phyloP scores from a whole-genome alignment of 352 stramenopile genomes.

The Plasmopara muralis region DNA sequence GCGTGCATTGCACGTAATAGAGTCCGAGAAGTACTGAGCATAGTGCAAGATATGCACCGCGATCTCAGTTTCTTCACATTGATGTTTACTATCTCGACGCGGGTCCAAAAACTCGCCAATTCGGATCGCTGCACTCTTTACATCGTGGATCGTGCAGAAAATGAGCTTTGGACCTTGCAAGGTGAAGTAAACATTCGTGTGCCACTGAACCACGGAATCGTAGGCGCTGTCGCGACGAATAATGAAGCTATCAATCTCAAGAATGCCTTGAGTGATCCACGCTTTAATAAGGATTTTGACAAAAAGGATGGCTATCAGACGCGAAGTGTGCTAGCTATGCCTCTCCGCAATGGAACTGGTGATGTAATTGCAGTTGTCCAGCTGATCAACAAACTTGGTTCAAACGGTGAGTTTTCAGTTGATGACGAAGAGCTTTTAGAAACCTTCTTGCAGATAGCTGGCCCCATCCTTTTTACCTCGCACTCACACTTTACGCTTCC shows the following conservation, averaged over 20 bases:
- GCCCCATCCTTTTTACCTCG: slow-evolving; percentile 82
- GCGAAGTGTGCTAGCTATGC: slow-evolving; percentile 83
- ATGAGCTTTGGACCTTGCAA: slow-evolving; percentile 88
- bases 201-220: slow-evolving; percentile 80
- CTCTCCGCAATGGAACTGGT: slow-evolving; percentile 61
- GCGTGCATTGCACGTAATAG: slow-evolving; percentile 47
- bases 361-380: slow-evolving; percentile 85
- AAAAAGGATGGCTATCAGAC: slow-evolving; percentile 85
- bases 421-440: slow-evolving; percentile 85
- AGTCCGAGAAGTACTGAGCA: slow-evolving; percentile 79
- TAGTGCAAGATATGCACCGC: slow-evolving; percentile 87
- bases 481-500: slow-evolving; percentile 63
- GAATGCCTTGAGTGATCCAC: slow-evolving; percentile 81
- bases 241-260: slow-evolving; percentile 76
- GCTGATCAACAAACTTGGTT: slow-evolving; percentile 84
- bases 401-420: slow-evolving; percentile 60
- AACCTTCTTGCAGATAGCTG: slow-evolving; percentile 85
- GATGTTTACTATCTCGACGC: slow-evolving; percentile 89
- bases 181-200: slow-evolving; percentile 86
- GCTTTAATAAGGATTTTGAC: slow-evolving; percentile 88
- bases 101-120: slow-evolving; percentile 81
- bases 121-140: slow-evolving; percentile 91
- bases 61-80: slow-evolving; percentile 87
- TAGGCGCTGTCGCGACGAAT: slow-evolving; percentile 58
- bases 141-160: slow-evolving; percentile 85